phyloP scores from a whole-genome alignment of 2,329 filamentous ascomycete genomes.

The Cryphonectria carpinicola region DNA sequence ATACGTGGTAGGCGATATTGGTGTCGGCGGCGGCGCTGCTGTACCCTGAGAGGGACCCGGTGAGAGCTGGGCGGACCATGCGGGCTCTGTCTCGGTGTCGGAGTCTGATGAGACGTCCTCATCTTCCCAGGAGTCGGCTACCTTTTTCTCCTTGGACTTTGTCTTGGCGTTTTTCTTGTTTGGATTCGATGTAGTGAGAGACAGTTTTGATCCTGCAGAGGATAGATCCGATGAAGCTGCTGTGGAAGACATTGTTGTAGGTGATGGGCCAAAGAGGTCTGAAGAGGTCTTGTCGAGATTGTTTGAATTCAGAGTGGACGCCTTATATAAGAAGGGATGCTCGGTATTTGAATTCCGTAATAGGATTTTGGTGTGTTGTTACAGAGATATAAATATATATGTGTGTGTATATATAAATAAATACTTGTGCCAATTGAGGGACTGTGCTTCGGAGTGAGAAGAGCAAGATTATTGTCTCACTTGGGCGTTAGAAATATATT shows the following conservation, averaged over 20 bases:
- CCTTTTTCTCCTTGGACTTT: conserved; percentile 44
- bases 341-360: neutral
- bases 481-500: neutral
- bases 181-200: conserved; percentile 33
- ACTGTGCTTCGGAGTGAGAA: neutral
- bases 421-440: neutral
- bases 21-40: conserved; percentile 67
- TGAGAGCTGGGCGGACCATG: conserved; percentile 32
- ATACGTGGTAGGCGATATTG: conserved; percentile 57
- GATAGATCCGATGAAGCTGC: conserved; percentile 25
- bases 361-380: neutral
- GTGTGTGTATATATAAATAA: neutral
- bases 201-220: conserved; percentile 36
- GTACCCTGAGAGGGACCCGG: conserved; percentile 34
- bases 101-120: conserved; percentile 57
- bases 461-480: neutral
- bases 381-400: conserved; percentile 2
- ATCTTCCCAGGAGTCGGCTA: conserved; percentile 80
- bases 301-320: neutral
- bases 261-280: neutral
- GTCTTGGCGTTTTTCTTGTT: conserved; percentile 33
- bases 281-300: neutral
- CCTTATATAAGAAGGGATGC: neutral
- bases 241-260: conserved; percentile 26
- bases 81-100: conserved; percentile 40